phyloP scores from a whole-genome alignment of 2,329 filamentous ascomycete species.

The Colletotrichum sp. region DNA sequence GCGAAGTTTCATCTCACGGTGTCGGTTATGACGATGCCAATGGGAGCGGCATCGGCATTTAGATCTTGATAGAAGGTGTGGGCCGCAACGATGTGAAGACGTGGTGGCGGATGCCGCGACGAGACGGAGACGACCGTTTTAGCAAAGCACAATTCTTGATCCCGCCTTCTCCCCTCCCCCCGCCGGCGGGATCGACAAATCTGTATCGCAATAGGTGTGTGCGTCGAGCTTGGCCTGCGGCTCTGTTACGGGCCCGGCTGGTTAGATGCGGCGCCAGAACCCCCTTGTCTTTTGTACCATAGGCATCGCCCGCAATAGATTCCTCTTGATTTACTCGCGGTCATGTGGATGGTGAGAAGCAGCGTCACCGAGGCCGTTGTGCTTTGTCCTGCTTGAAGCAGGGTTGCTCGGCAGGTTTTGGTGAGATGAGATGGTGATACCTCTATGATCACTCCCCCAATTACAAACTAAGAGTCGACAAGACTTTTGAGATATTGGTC shows the following conservation, averaged over 20 bases:
- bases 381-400: background rate
- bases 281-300: constrained; percentile 23
- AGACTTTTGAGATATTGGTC: rapidly evolving
- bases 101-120: background rate
- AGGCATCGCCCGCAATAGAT: constrained; percentile 25
- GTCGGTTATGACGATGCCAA: background rate
- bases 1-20: background rate
- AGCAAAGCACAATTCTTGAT: background rate
- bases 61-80: background rate
- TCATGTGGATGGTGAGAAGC: background rate
- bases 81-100: background rate
- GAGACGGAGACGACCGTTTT: background rate
- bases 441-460: background rate
- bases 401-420: background rate
- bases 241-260: background rate
- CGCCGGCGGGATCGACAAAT: background rate
- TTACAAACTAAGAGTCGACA: rapidly evolving
- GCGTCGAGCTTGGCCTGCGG: background rate
- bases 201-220: constrained; percentile 9
- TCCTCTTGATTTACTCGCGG: constrained; percentile 13
- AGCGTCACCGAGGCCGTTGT: background rate
- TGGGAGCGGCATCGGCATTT: background rate
- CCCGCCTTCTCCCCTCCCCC: background rate
- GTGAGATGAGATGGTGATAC: background rate
- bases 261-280: constrained; percentile 3